Base-by-base conservation (phyloP, 768 basidiomycete genomes). In the Mycena rebaudengoi region DNA sequence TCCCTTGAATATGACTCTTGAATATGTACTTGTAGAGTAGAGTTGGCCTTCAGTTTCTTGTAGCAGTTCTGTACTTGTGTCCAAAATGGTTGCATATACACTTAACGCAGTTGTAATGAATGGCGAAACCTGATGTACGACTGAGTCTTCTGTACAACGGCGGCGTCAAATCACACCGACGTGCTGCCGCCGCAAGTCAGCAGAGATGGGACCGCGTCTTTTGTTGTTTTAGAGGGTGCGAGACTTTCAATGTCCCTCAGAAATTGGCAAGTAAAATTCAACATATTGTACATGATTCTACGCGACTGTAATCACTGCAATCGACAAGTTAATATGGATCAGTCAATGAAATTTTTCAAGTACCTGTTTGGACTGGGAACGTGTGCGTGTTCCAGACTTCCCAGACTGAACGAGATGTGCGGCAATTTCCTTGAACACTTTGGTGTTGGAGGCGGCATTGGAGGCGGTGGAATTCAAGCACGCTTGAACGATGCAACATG, bases 391-490 rank as follows among this genome's bases (percentile, higher is more conserved):
- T 43, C 49, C 49, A 20, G 2, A 11, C 13, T 39, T 23, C 33
- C 49, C 49, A 20, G 2, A 11, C 13, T 39, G 5, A 45, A 40
- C n/a, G 23, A 33, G 7, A 32, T 40, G 7, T 37, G 16, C 45
- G 37, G 29, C 52, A 28, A 29, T 16, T 37, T 30, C 43, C 44
- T 54, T 53, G 29, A 10, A 4, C 46, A 25, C 25, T 41, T 35
- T 49, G 18, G 20, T 35, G 51, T 35, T 49, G 18, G 20, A 28
- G 51, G 23, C 3, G 44, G 60, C 51, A 8, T 4, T 25, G 29
- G 51, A 5, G 43, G 60, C 13, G 51, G 60, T 61, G 43, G 26
- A 25, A 46, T 63, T 63, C 62, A 63, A 50, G 54, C 41, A 54
- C 40, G 62, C 62, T 29, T 43, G 39, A 2, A 63, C 39, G 25